Conservation (phyloP, 495 filamentous ascomycete genomes). For the Daldinia grandis region DNA sequence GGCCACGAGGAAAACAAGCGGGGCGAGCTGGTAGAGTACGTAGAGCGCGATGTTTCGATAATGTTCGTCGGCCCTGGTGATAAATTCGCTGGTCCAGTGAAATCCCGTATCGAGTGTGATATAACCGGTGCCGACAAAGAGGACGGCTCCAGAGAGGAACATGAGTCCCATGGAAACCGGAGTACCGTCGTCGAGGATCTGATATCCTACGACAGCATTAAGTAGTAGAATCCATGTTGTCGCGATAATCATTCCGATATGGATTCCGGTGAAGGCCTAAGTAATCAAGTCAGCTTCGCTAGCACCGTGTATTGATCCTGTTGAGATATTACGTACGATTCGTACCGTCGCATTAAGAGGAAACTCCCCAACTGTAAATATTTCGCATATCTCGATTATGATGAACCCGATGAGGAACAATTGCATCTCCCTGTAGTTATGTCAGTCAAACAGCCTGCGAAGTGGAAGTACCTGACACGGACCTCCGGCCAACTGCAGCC, state of each 20-base stretch:
- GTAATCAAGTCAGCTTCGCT: constrained; percentile 24
- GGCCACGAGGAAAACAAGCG: constrained; percentile 83
- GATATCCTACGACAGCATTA: constrained; percentile 92
- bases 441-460: constrained; percentile 36
- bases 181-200: constrained; percentile 94
- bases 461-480: constrained; percentile 32
- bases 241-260: constrained; percentile 87
- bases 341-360: constrained; percentile 73
- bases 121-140: constrained; percentile 94
- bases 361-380: constrained; percentile 92
- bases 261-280: constrained; percentile 91
- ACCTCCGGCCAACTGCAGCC: constrained; percentile 95
- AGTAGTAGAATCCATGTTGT: constrained; percentile 91
- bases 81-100: constrained; percentile 81
- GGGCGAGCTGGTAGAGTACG: constrained; percentile 89
- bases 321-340: constrained; percentile 58
- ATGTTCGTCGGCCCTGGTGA: constrained; percentile 60
- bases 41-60: constrained; percentile 88
- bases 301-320: background rate
- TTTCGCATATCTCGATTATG: constrained; percentile 91
- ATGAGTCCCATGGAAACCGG: constrained; percentile 81
- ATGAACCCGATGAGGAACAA: constrained; percentile 89
- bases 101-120: constrained; percentile 95
- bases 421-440: constrained; percentile 84
- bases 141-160: constrained; percentile 67